These are phyloP conservation scores for Drechslerella stenobrocha DNA, from an alignment of 2,329 filamentous ascomycete genomes.

Conservation along the genomic window DNA sequence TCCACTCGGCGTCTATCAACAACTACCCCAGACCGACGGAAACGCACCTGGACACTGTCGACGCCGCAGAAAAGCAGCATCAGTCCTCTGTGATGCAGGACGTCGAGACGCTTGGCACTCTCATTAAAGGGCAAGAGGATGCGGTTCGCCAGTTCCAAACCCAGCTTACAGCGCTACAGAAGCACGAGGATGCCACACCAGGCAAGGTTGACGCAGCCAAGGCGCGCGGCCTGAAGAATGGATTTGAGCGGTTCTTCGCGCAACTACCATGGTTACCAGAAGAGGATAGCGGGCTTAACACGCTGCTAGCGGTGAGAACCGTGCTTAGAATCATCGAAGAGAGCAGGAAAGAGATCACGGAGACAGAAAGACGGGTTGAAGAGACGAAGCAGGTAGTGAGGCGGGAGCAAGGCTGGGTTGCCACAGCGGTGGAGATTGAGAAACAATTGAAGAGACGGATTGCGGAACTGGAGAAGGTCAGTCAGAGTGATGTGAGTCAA, in stretches of 20 bases:
- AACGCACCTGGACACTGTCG: slow-evolving; percentile 33
- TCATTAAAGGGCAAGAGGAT: slow-evolving; percentile 38
- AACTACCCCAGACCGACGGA: slow-evolving; percentile 27
- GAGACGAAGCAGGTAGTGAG: slow-evolving; percentile 22
- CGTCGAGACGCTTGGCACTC: slow-evolving; percentile 23
- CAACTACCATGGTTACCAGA: slow-evolving; percentile 38
- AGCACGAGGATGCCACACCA: slow-evolving; percentile 29
- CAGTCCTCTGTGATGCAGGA: slow-evolving; percentile 26
- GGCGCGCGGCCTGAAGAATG: slow-evolving; percentile 24
- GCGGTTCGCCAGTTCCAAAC: slow-evolving; percentile 21
- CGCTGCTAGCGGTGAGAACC: slow-evolving; percentile 25
- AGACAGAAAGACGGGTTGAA: slow-evolving; percentile 27
- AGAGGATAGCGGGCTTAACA: slow-evolving; percentile 36
- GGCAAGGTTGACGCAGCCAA: slow-evolving; percentile 27
- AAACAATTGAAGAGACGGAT: slow-evolving; percentile 29
- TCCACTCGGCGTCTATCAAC: slow-evolving; percentile 28
- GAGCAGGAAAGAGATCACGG: slow-evolving; percentile 24
- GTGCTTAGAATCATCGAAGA: slow-evolving; percentile 34
- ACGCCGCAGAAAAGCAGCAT: slow-evolving; percentile 28
- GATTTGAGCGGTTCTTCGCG: slow-evolving; percentile 22
- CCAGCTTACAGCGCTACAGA: slow-evolving; percentile 17
- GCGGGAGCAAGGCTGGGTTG: slow-evolving; percentile 30
- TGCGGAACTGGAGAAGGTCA: slow-evolving; percentile 21
- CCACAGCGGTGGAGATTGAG: slow-evolving; percentile 32
- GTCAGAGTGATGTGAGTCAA: slow-evolving; percentile 10